phyloP scores from a whole-genome alignment of 805 yeast genomes.

The Lipomyces chichibuensis region DNA sequence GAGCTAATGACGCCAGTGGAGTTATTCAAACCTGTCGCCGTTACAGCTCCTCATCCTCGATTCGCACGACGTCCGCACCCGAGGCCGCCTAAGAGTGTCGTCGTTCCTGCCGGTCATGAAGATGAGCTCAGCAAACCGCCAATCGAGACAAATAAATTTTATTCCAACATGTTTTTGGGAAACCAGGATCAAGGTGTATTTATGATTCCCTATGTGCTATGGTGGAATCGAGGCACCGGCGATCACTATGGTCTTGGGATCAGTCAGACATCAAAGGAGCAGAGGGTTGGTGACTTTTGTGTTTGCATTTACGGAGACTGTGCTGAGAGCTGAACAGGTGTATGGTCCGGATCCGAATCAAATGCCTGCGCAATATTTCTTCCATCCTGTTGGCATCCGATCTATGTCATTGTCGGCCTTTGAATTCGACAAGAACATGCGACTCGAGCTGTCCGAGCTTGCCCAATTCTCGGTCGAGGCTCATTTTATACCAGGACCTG shows the following conservation, averaged over 20 bases:
- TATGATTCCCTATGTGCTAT: slow-evolving; percentile 70
- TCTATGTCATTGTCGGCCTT: slow-evolving; percentile 61
- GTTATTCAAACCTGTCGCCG: slow-evolving; percentile 30
- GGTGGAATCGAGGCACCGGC: slow-evolving; percentile 53
- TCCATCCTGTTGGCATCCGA: slow-evolving; percentile 60
- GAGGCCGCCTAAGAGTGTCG: slow-evolving; percentile 20
- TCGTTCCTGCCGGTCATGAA: slow-evolving; percentile 6
- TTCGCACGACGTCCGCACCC: slow-evolving; percentile 30
- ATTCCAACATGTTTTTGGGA: slow-evolving; percentile 63
- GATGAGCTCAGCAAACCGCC: slow-evolving; percentile 39
- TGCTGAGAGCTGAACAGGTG: slow-evolving; percentile 36
- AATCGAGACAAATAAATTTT: slow-evolving; percentile 76
- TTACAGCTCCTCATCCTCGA: slow-evolving; percentile 29
- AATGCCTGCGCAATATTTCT: slow-evolving; percentile 51
- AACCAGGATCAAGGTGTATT: slow-evolving; percentile 59
- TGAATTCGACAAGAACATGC: slow-evolving; percentile 49
- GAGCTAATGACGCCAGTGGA: slow-evolving; percentile 18
- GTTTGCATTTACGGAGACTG: not conserved
- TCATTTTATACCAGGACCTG: slow-evolving; percentile 23
- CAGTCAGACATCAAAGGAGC: slow-evolving; percentile 55
- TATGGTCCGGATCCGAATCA: slow-evolving; percentile 50
- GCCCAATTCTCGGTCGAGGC: slow-evolving; percentile 37
- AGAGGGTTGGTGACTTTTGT: slow-evolving; percentile 47
- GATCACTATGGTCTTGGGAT: slow-evolving; percentile 60
- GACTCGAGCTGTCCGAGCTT: slow-evolving; percentile 23